phyloP scores from a whole-genome alignment of 495 filamentous ascomycete species.

The Immersiella caudata region DNA sequence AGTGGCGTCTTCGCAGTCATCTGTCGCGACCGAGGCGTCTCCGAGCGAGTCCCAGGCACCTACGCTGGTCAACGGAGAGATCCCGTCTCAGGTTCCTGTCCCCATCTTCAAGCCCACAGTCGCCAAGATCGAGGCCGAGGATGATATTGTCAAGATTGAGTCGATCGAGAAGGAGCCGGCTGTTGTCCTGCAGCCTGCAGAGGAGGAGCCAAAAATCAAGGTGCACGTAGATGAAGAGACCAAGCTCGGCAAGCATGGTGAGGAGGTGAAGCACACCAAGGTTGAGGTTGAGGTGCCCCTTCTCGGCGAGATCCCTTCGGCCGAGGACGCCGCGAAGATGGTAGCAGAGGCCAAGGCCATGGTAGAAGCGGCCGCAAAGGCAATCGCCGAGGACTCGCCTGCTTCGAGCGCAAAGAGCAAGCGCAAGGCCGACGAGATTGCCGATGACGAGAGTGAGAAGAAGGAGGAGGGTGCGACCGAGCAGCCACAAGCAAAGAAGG shows the following conservation, averaged over 20 bases:
- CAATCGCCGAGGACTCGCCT: constrained; percentile 45
- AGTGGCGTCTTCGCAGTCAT: constrained; percentile 52
- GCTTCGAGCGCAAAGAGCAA: constrained; percentile 61
- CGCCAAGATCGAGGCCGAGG: constrained; percentile 37
- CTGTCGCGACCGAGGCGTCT: constrained; percentile 33
- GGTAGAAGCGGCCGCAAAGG: constrained; percentile 77
- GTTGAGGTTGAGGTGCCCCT: constrained; percentile 71
- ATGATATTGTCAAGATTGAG: constrained; percentile 44
- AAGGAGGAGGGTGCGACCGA: constrained; percentile 57
- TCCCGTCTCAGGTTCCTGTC: constrained; percentile 32
- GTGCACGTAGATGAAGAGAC: constrained; percentile 70
- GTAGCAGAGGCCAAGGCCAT: constrained; percentile 84
- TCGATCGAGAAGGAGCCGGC: constrained; percentile 45
- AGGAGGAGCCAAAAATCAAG: constrained; percentile 63
- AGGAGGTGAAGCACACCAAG: constrained; percentile 71
- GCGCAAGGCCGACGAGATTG: constrained; percentile 79
- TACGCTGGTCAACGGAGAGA: constrained; percentile 42
- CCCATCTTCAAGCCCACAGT: constrained; percentile 28
- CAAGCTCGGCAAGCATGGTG: constrained; percentile 63
- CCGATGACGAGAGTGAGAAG: constrained; percentile 44
- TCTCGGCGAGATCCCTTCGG: constrained; percentile 67
- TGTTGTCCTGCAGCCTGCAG: constrained; percentile 48
- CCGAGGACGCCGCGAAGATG: constrained; percentile 77
- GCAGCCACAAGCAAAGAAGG: constrained; percentile 67
- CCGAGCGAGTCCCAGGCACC: constrained; percentile 38